phyloP scores from a whole-genome alignment of 2,329 filamentous ascomycete species.

The Berkeleyomyces basicola region DNA sequence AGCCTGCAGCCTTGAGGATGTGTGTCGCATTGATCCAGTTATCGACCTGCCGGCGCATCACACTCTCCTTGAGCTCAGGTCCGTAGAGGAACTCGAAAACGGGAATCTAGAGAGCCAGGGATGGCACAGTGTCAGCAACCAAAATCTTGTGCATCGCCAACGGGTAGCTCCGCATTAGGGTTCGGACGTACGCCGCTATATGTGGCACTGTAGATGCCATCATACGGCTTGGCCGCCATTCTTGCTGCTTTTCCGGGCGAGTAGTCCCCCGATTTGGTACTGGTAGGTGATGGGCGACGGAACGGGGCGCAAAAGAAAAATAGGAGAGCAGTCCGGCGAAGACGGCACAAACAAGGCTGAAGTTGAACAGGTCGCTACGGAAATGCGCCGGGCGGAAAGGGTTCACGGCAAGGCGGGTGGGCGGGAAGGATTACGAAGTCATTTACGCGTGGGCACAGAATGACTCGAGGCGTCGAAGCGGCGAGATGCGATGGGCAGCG shows the following conservation, averaged over 20 bases:
- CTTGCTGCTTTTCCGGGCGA: not conserved
- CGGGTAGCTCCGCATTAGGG: conserved; percentile 5
- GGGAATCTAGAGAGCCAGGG: conserved; percentile 47
- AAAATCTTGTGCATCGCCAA: not conserved
- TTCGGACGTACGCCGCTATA: conserved; percentile 46
- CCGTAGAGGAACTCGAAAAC: conserved; percentile 89
- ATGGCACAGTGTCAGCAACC: not conserved
- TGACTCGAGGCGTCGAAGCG: not conserved
- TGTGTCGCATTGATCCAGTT: conserved; percentile 99
- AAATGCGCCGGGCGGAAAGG: not conserved
- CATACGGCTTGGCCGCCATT: not conserved
- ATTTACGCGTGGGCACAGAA: not conserved
- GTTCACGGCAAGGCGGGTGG: not conserved
- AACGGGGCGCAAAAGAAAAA: not conserved
- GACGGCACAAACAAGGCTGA: not conserved
- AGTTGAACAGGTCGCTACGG: not conserved
- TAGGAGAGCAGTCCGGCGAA: not conserved
- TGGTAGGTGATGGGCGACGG: not conserved
- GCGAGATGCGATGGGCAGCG: too few species aligned
- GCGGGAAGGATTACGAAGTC: not conserved
- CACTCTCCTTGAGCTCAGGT: conserved; percentile 62
- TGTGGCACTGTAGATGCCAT: conserved; percentile 47
- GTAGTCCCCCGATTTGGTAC: not conserved
- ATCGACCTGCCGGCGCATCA: conserved; percentile 85
- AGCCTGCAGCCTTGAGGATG: conserved; percentile 90